Percentiles rank a stretch among this genome's conserved stretches.
Conservation (phyloP, 768 basidiomycete species). For the Baorangia bicolor region DNA sequence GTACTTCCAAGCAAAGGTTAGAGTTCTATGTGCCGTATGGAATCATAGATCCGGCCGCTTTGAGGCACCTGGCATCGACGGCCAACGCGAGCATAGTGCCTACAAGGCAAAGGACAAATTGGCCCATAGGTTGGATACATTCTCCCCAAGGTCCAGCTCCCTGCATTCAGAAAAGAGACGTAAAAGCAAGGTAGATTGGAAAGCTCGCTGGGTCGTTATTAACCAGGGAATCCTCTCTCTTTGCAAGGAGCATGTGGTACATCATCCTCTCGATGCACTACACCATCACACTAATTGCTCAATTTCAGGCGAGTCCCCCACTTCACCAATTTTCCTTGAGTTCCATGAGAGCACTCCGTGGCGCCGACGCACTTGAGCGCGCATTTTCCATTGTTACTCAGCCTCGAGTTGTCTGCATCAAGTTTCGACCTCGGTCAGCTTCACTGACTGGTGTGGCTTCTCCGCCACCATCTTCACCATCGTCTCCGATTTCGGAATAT, state of each 20-base stretch:
- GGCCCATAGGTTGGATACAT: slow-evolving; percentile 2
- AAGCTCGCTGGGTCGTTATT: slow-evolving; percentile 61
- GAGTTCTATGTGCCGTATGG: slow-evolving; percentile 48
- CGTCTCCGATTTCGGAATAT: slow-evolving; percentile 25
- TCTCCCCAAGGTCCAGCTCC: slow-evolving; percentile 7
- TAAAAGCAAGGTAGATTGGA: slow-evolving; percentile 56
- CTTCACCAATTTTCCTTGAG: slow-evolving; percentile 41
- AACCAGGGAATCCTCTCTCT: slow-evolving; percentile 54
- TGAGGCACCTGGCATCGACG: slow-evolving; percentile 20
- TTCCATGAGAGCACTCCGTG: slow-evolving; percentile 43
- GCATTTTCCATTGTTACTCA: slow-evolving; percentile 22
- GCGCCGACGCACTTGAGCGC: slow-evolving; percentile 42
- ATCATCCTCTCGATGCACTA: slow-evolving; percentile 17
- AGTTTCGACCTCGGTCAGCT: slow-evolving; percentile 28
- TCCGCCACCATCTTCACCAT: slow-evolving; percentile 19
- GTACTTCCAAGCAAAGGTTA: slow-evolving; percentile 57
- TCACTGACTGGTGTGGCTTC: slow-evolving; percentile 8
- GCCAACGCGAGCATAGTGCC: neutral
- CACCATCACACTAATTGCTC: neutral
- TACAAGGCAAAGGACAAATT: slow-evolving; percentile 18
- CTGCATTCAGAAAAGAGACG: slow-evolving; percentile 22
- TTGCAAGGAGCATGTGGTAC: slow-evolving; percentile 52
- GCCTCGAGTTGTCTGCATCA: slow-evolving; percentile 41
- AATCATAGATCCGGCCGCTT: slow-evolving; percentile 28
- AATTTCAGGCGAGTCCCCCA: slow-evolving; percentile 38